Evolutionary conservation across 176 grass and related monocot genomes (phyloP).

Genomic region (Phoenix dactylifera): DNA sequence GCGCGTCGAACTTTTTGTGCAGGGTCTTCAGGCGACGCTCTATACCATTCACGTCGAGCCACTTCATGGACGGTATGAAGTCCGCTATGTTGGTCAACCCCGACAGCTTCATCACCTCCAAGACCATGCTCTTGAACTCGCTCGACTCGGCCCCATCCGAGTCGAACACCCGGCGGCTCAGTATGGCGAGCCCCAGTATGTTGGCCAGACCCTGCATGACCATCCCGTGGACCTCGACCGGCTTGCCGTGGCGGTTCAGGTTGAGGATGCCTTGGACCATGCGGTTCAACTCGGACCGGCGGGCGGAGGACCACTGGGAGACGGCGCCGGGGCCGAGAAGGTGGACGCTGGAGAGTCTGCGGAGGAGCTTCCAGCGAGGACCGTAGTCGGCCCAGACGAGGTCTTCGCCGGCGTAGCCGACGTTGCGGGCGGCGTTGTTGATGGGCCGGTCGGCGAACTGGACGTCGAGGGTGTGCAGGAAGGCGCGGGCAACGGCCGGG

Average conservation of each 20-base stretch:
- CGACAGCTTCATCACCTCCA: conserved; percentile 5
- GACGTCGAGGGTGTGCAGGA: conserved; percentile 7
- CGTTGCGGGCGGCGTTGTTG: not conserved
- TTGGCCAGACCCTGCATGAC: not conserved
- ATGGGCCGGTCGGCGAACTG: conserved; percentile 9
- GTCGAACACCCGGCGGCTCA: conserved; percentile 2
- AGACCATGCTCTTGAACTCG: conserved; percentile 12
- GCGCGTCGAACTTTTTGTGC: not conserved
- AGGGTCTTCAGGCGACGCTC: not conserved
- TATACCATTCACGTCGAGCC: not conserved
- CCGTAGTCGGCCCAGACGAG: conserved; percentile 3
- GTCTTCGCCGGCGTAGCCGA: not conserved
- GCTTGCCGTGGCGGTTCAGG: no score
- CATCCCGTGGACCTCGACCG: not conserved
- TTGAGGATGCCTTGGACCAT: no score
- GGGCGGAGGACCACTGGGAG: not conserved
- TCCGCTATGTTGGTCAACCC: conserved; percentile 2
- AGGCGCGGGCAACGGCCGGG: conserved; percentile 1
- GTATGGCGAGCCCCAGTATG: not conserved
- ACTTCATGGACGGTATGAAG: conserved; percentile 6
- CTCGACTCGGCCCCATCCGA: not conserved
- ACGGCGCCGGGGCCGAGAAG: not conserved
- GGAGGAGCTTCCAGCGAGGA: not conserved
- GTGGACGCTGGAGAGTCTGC: conserved; percentile 5
- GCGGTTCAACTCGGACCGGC: not conserved